Evolutionary conservation across 148 eudicot genomes (phyloP).

Genomic region (Chenopodium formosanum): DNA sequence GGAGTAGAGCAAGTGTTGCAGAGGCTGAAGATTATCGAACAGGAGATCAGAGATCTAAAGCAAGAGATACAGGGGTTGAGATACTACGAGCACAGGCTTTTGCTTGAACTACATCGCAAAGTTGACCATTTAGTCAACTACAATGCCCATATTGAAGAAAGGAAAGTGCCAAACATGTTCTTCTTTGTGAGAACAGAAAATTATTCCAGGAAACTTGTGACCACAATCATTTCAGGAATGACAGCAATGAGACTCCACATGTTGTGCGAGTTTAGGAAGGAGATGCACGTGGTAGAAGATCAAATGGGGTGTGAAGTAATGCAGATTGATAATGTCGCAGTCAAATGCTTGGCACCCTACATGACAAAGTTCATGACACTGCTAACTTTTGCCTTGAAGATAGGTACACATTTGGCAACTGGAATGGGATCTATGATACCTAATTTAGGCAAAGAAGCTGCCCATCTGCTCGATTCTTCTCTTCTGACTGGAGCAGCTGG

Average conservation of each 20-base stretch:
- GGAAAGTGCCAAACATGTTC: slow-evolving; percentile 91
- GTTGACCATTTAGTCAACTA: slow-evolving; percentile 76
- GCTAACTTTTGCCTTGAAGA: slow-evolving; percentile 82
- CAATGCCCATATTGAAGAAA: slow-evolving; percentile 80
- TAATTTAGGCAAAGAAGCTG: slow-evolving; percentile 75
- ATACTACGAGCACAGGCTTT: slow-evolving; percentile 81
- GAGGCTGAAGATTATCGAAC: slow-evolving; percentile 82
- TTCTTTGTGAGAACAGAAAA: slow-evolving; percentile 79
- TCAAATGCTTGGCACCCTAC: slow-evolving; percentile 76
- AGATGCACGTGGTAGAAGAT: slow-evolving; percentile 92
- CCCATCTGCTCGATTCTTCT: slow-evolving; percentile 60
- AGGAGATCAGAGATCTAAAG: slow-evolving; percentile 84
- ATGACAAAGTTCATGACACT: slow-evolving; percentile 84
- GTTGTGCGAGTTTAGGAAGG: slow-evolving; percentile 77
- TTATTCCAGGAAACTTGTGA: slow-evolving; percentile 74
- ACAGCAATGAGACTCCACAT: slow-evolving; percentile 76
- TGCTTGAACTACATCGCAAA: slow-evolving; percentile 78
- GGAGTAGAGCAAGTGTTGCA: slow-evolving; percentile 89
- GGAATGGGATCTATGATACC: slow-evolving; percentile 96
- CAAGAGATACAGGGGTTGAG: slow-evolving; percentile 96
- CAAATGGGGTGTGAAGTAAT: slow-evolving; percentile 87
- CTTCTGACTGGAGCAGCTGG: slow-evolving; percentile 64
- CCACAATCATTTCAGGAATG: slow-evolving; percentile 83
- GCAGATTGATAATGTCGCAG: slow-evolving; percentile 75
- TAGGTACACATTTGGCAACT: slow-evolving; percentile 83